These are phyloP conservation scores for Pestalotiopsis fici DNA, from an alignment of 2,329 filamentous ascomycete species.

Conservation along the genomic window DNA sequence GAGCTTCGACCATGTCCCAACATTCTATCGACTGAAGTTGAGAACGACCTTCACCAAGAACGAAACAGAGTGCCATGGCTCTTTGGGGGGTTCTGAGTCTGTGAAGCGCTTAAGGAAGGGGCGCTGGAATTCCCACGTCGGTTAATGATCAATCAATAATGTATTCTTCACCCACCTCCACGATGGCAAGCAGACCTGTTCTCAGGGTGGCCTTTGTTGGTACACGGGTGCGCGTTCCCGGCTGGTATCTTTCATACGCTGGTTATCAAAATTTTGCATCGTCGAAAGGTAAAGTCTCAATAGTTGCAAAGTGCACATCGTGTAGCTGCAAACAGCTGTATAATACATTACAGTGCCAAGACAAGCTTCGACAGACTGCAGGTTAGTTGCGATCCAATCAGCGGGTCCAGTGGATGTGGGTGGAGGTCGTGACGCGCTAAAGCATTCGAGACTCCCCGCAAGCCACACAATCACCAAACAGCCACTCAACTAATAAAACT, in stretches of 20 bases:
- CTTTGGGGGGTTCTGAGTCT: neutral
- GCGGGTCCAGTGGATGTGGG: too few relatives aligned
- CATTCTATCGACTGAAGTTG: neutral
- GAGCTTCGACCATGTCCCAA: neutral
- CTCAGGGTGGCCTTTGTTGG: neutral
- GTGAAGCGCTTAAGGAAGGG: neutral
- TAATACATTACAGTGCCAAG: too few relatives aligned
- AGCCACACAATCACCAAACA: too few relatives aligned
- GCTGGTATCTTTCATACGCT: too few relatives aligned
- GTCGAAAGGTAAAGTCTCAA: neutral
- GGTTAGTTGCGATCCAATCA: too few relatives aligned
- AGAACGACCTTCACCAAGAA: neutral
- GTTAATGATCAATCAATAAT: neutral
- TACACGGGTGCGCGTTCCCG: neutral
- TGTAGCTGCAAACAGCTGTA: too few relatives aligned
- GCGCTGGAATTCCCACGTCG: neutral
- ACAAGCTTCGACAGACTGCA: too few relatives aligned
- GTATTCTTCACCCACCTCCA: neutral
- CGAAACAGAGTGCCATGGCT: neutral
- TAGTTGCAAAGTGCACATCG: too few relatives aligned
- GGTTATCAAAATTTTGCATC: neutral
- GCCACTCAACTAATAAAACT: too few relatives aligned
- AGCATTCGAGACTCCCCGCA: too few relatives aligned
- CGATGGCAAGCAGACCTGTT: neutral
- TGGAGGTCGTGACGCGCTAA: too few relatives aligned